A percentile compares a stretch with the other conserved stretches of the same genome.
These are phyloP conservation scores for Trametes polyzona DNA, from an alignment of 1,284 basidiomycete species.

Conservation along the genomic window DNA sequence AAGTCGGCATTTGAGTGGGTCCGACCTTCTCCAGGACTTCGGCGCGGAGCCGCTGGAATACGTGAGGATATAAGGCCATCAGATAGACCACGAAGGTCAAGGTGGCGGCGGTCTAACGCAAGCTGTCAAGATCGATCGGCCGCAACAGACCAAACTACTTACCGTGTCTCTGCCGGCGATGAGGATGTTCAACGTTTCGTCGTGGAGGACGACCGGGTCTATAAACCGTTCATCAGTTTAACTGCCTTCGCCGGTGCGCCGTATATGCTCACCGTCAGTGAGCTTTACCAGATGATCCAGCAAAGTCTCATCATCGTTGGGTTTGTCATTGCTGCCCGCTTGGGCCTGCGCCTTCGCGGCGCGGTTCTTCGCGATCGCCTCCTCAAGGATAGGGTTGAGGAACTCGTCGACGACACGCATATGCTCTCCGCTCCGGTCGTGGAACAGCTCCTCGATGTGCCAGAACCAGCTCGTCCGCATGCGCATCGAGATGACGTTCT, in stretches of 20 bases:
- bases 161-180: constrained; percentile 49
- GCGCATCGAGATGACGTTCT: constrained; percentile 38
- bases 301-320: constrained; percentile 35
- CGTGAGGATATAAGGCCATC: constrained; percentile 44
- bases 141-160: constrained; percentile 6
- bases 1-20: constrained; percentile 38
- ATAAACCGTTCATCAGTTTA: not conserved
- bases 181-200: constrained; percentile 46
- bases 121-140: no score
- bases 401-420: constrained; percentile 28
- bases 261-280: constrained; percentile 30
- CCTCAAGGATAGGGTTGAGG: constrained; percentile 46
- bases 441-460: constrained; percentile 21
- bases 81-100: constrained; percentile 48
- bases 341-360: constrained; percentile 20
- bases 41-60: constrained; percentile 41
- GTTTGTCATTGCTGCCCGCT: constrained; percentile 18
- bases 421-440: constrained; percentile 13
- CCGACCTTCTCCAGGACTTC: constrained; percentile 46
- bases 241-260: not conserved
- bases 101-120: constrained; percentile 37
- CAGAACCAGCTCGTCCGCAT: constrained; percentile 35
- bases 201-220: constrained; percentile 35
- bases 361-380: constrained; percentile 39
- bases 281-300: constrained; percentile 44